A percentile compares a stretch with the other conserved stretches of the same genome.
phyloP scores from a whole-genome alignment of 345 rosid species.

The Mangifera indica region DNA sequence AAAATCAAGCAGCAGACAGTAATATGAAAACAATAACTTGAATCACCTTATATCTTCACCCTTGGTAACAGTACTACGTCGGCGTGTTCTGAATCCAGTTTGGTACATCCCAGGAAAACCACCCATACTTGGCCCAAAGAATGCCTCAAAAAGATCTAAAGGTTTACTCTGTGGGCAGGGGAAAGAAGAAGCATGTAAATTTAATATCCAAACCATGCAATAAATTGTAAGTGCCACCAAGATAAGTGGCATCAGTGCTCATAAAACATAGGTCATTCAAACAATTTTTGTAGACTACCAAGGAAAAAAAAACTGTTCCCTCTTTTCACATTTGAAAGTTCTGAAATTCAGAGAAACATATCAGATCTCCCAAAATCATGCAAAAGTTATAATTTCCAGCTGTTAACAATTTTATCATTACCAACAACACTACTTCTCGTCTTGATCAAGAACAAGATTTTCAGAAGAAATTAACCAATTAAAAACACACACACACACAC shows the following conservation, averaged over 20 bases:
- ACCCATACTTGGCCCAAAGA: conserved; percentile 89
- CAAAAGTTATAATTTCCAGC: not conserved
- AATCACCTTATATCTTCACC: conserved; percentile 95
- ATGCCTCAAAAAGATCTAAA: conserved; percentile 92
- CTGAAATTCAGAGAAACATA: not conserved
- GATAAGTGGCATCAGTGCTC: not conserved
- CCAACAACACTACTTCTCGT: not conserved
- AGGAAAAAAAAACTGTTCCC: not conserved
- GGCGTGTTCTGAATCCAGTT: conserved; percentile 71
- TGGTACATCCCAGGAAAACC: conserved; percentile 90
- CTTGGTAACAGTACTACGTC: conserved; percentile 69
- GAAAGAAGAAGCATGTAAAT: conserved; percentile 12
- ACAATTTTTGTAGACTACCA: not conserved
- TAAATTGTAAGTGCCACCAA: too few species aligned
- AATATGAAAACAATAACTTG: not conserved
- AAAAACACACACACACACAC: not conserved
- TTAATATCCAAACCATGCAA: conserved; percentile 7
- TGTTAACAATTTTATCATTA: not conserved
- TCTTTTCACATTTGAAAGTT: not conserved
- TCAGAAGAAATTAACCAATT: not conserved
- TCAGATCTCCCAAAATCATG: not conserved
- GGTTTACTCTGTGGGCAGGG: conserved; percentile 71
- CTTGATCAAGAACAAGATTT: not conserved
- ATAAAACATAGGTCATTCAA: not conserved
- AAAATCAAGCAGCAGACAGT: not conserved